Evolutionary conservation across 2,329 filamentous ascomycete species (phyloP).

Genomic region (Teratosphaeria epicoccoides): DNA sequence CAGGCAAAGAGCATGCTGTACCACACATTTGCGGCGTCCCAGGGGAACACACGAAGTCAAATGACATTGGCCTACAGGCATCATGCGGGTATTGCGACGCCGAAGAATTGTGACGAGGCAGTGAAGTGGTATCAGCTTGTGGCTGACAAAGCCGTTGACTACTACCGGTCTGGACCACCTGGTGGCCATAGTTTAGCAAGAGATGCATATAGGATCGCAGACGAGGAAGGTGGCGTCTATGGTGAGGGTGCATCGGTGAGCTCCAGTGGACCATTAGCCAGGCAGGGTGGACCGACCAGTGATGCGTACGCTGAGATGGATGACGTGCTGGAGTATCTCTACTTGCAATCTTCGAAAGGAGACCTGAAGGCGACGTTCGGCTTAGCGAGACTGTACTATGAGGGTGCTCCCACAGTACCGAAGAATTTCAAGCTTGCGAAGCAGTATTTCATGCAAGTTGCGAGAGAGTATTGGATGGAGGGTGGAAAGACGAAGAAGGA

Average conservation of each 20-base stretch:
- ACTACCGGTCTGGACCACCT: constrained; percentile 80
- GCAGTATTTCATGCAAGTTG: constrained; percentile 70
- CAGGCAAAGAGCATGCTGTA: constrained; percentile 89
- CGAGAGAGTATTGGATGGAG: constrained; percentile 69
- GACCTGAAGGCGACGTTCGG: constrained; percentile 81
- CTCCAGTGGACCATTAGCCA: constrained; percentile 74
- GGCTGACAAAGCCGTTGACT: constrained; percentile 82
- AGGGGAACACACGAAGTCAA: constrained; percentile 72
- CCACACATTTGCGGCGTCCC: constrained; percentile 83
- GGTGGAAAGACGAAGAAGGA: constrained; percentile 66
- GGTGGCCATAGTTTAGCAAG: constrained; percentile 69
- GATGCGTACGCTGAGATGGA: constrained; percentile 79
- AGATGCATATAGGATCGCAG: constrained; percentile 76
- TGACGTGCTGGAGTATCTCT: constrained; percentile 88
- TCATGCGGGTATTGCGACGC: constrained; percentile 72
- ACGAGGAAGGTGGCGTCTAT: constrained; percentile 85
- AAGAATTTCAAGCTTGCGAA: constrained; percentile 63
- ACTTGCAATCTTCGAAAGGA: constrained; percentile 80
- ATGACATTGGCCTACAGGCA: constrained; percentile 90
- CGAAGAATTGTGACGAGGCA: constrained; percentile 75
- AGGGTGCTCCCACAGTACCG: constrained; percentile 66
- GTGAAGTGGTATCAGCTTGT: constrained; percentile 85
- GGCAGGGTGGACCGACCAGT: constrained; percentile 60
- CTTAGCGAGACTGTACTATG: constrained; percentile 76
- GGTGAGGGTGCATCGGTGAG: constrained; percentile 87